Evolutionary conservation across 2,329 filamentous ascomycete genomes (phyloP), one percentile per base, ranked within the genome.

Genomic region (Beauveria caledonica): DNA sequence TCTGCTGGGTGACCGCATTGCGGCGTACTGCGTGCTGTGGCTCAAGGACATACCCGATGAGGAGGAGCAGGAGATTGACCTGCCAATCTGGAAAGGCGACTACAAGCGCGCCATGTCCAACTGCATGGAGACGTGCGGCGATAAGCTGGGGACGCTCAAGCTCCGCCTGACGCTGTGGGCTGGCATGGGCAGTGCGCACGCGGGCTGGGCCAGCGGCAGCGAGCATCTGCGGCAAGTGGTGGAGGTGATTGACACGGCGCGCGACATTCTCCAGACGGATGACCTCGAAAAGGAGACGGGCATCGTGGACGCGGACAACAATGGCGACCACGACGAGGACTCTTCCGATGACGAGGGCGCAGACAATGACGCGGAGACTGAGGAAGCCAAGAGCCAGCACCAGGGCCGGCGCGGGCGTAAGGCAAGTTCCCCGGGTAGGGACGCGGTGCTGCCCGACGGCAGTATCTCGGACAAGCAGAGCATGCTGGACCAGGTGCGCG

Each of bases 21-120:
- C 78, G 2, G 86, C 84, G 0, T 87, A 88, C 65, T 79, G 80
- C 7, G 78, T 88, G 2, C 73, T 89, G 2, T 90, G 87, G 87
- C 76, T 90, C 19, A 83, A 84, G 63, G 83, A 89, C n/a, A 76
- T 91, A 0, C 74, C 79, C 0, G 88, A 91, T 61, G 87, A 89
- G 62, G 82, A 88, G 66, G 79, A 86, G 57, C 74, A 78, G 48
- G 82, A 79, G 0, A 66, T 88, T 9, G 78, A 77, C 5, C 68
- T 91, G 3, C 73, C 82, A 5, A 80, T 91, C 3, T 91, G 86
- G 84, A 86, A 85, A 67, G 85, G 86, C 25, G 80, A 75, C 54
- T 71, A 71, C 52, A 67, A 71, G 33, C 69, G 73, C 10, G 87
- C 64, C 76, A 86, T 69, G 71, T 80, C 64, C 62, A 77, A 66